Evolutionary conservation across 2,329 filamentous ascomycete species (phyloP), one percentile per base, ranked within the genome.

Genomic region (Cercospora beticola): DNA sequence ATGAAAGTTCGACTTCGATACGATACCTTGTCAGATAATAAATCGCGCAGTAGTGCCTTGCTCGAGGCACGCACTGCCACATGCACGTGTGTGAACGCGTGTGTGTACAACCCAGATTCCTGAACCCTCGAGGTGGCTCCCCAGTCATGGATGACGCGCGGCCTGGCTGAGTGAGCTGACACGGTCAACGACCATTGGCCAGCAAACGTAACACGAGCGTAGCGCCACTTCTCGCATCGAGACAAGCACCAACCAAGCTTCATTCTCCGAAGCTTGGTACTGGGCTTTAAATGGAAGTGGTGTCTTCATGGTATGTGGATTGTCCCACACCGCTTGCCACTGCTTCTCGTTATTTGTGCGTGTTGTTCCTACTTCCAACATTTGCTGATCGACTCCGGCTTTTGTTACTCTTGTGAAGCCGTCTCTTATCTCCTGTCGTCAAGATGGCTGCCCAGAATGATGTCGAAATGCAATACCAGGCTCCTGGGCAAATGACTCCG

Each of bases 401-500:
- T 10, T 26, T 23, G 14, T 8, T 14, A n/a, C 26, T 28, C 3
- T 14, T 26, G 18, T 26, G 4, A 28, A 54, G 16, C 43, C 36
- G 23, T 16, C 4, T 10, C 60, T 49, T 30, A 52, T 14, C 40
- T 31, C n/a, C 18, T 28, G 7, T n/a, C 26, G 36, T 49, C 36
- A 66, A 21, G 23, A 74, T 73, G 71, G 28, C 69, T 33, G 61
- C 66, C 54, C 65, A 62, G 43, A 70, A 69, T 64, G 71, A 74
- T 61, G 52, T 74, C 52, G 72, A 74, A 46, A 74, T 74, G 73
- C 71, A 74, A 28, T 75, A 74, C 70, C 70, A 74, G 62, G 49
- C 72, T 21, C 49, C 71, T 10, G 63, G 63, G 33, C 67, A 64
- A 12, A 73, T 72, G 63, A 64, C 56, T 43, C 68, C 67, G 60